phyloP scores from a whole-genome alignment of 495 filamentous ascomycete genomes.

The Hamigera avellanea region DNA sequence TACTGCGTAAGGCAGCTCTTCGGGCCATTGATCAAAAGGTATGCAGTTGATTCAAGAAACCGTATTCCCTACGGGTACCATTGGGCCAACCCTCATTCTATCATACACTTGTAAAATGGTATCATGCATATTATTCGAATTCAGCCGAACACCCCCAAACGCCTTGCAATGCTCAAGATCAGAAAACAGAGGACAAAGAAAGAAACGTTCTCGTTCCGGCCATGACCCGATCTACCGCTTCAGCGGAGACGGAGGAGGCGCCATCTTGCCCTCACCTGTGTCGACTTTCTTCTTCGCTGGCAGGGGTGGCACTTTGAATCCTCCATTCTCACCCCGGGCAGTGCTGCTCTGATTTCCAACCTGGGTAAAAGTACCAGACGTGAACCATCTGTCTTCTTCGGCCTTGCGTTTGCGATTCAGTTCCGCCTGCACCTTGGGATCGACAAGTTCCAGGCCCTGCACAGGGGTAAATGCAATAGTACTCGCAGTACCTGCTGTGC shows the following conservation, averaged over 20 bases:
- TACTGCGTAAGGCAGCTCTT: no score
- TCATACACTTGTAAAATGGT: background rate
- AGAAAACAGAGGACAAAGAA: constrained; percentile 4
- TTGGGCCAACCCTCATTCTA: background rate
- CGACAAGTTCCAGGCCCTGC: constrained; percentile 90
- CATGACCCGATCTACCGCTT: no score
- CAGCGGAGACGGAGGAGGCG: constrained; percentile 21
- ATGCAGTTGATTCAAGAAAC: no score
- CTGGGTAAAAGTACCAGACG: constrained; percentile 90
- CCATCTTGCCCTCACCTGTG: constrained; percentile 34
- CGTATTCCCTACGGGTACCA: no score
- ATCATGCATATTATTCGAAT: constrained; percentile 1
- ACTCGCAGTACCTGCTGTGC: constrained; percentile 61
- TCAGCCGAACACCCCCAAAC: background rate
- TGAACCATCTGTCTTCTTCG: constrained; percentile 93
- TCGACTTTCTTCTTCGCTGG: constrained; percentile 34
- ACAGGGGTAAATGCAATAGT: constrained; percentile 88
- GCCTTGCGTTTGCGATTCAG: constrained; percentile 79
- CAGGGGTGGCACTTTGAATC: constrained; percentile 40
- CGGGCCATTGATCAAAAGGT: no score
- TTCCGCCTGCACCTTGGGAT: constrained; percentile 78
- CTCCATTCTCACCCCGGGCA: constrained; percentile 20
- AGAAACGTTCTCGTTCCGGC: constrained; percentile 4
- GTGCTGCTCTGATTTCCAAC: constrained; percentile 43
- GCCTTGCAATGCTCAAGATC: constrained; percentile 3